Evolutionary conservation across 805 yeast genomes (phyloP), one percentile per base, ranked within the genome.

Genomic region (Nakazawaea ishiwadae): DNA sequence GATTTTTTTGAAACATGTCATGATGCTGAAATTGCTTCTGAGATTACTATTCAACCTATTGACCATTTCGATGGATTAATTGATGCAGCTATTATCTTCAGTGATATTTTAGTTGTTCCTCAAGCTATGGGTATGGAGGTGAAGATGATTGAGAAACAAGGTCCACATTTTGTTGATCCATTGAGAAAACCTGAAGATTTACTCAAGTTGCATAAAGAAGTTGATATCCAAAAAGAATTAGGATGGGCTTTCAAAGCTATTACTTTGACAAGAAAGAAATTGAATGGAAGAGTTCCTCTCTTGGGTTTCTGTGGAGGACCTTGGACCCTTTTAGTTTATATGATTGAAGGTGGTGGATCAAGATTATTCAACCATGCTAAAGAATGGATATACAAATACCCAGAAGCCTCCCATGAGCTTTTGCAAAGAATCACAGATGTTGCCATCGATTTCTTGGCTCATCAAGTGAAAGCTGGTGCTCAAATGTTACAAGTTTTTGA

Each of bases 61-160:
- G 87, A 82, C 42, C 96, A 86, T 53, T 93, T 78, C 56, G 81
- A 82, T 43, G 97, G 96, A 0, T 70, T 90, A 41, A 74, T 91
- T 37, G 99, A 93, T 58, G 98, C 98, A 4, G 99, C 99, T 4
- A 93, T 93, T 51, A 93, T 93, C 44, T 93, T 93, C 68, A 81
- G 90, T 58, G 99, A 93, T 60, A 93, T 93, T 52, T 70, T 93
- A 45, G 99, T 93, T 29, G 84, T 93, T 41, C 99, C 99, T 2
- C 98, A 93, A 65, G 99, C 97, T 10, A 82, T 93, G 89, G 99
- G 99, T 11, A 86, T 90, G 84, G 81, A 77, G 40, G 96, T 93
- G 31, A 81, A 84, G 57, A 91, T 93, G 95, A 68, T 87, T 32
- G 98, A 93, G 45, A 93, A 95, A 39, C 84, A 82, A 46, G 99